Percentiles rank a stretch among this genome's conserved stretches.
Evolutionary conservation across 2,329 filamentous ascomycete genomes (phyloP).

Genomic region (Penicillium paneum): DNA sequence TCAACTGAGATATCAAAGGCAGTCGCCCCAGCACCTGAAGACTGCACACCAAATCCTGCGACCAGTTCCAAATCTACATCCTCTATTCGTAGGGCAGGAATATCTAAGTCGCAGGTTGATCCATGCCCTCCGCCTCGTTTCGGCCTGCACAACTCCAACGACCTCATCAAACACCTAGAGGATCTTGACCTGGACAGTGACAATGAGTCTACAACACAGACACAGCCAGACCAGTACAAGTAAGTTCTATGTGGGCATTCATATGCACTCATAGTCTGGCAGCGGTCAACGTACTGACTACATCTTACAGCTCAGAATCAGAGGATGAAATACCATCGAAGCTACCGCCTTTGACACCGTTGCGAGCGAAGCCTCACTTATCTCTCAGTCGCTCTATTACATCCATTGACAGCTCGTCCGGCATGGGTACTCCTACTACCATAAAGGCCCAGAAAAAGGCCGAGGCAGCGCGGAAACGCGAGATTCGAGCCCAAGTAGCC

Average conservation of each 20-base stretch:
- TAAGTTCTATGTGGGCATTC: conserved; percentile 11
- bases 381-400: not conserved
- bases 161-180: conserved; percentile 24
- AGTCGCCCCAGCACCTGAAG: not conserved
- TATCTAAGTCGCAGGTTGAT: not conserved
- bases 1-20: not conserved
- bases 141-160: not conserved
- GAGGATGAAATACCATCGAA: not conserved
- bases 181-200: conserved; percentile 21
- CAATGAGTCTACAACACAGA: conserved; percentile 19
- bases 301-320: not conserved
- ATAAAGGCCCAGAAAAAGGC: conserved; percentile 41
- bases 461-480: conserved; percentile 37
- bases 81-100: not conserved
- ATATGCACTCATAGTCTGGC: not conserved
- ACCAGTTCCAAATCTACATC: not conserved
- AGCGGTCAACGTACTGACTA: not conserved
- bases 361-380: not conserved
- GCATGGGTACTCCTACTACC: conserved; percentile 30
- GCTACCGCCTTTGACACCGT: not conserved
- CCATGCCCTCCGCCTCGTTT: not conserved
- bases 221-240: conserved; percentile 18
- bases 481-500: conserved; percentile 24
- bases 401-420: conserved; percentile 1
- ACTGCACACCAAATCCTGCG: not conserved